Conservation (phyloP, 2,329 filamentous ascomycete species). For the Aureobasidium pullulans region DNA sequence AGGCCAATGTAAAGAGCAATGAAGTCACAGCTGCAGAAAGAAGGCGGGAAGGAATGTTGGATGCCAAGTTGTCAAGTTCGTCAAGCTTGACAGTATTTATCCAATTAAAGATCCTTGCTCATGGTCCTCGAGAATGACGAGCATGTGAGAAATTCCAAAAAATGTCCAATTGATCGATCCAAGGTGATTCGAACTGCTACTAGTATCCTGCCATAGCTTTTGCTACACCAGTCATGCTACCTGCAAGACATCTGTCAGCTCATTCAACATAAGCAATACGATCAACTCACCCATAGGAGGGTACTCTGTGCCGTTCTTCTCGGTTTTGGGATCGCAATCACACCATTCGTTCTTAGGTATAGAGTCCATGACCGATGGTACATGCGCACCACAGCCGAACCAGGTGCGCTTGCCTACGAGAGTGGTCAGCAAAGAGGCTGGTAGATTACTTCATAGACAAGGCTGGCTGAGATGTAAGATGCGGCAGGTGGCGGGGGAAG, state of each 20-base stretch:
- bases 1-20: neutral
- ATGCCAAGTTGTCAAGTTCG: neutral
- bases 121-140: neutral
- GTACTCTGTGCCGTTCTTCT: constrained; percentile 35
- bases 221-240: constrained; percentile 23
- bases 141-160: neutral
- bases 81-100: neutral
- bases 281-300: constrained; percentile 15
- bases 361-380: constrained; percentile 48
- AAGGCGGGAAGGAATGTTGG: neutral
- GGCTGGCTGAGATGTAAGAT: constrained; percentile 10
- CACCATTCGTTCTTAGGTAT: constrained; percentile 56
- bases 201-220: constrained; percentile 25
- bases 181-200: neutral
- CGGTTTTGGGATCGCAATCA: constrained; percentile 56
- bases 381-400: constrained; percentile 28
- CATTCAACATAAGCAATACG: neutral
- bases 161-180: neutral
- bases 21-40: constrained; percentile 2
- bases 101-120: neutral
- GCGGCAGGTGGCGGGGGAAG: neutral
- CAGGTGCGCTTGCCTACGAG: constrained; percentile 26
- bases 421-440: constrained; percentile 4
- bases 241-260: constrained; percentile 18
- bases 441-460: constrained; percentile 13